Evolutionary conservation across 305 asterid species (phyloP).

Genomic region (Solanum hybrid): DNA sequence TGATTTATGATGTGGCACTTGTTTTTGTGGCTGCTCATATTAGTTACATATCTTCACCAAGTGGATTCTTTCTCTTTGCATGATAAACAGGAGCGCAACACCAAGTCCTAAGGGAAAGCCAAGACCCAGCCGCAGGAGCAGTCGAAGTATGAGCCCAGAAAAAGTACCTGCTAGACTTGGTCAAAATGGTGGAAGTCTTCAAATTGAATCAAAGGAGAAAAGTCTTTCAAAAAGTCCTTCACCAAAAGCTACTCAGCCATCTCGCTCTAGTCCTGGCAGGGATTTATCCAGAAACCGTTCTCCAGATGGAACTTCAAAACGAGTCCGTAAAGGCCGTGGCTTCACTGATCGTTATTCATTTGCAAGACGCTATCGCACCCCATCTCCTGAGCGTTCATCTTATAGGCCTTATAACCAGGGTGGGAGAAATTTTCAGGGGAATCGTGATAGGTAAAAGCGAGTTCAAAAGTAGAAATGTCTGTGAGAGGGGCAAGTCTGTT

Average conservation of each 20-base stretch:
- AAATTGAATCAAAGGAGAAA: constrained; percentile 22
- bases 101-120: constrained; percentile 33
- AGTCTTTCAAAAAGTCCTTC: constrained; percentile 33
- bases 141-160: constrained; percentile 36
- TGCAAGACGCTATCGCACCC: constrained; percentile 92
- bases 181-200: constrained; percentile 19
- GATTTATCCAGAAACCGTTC: constrained; percentile 47
- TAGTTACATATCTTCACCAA: background rate
- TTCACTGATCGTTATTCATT: constrained; percentile 71
- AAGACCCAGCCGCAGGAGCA: constrained; percentile 21
- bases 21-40: background rate
- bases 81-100: constrained; percentile 36
- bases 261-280: constrained; percentile 37
- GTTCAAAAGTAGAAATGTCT: background rate
- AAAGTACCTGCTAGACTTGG: constrained; percentile 18
- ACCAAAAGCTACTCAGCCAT: constrained; percentile 25
- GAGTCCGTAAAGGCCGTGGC: constrained; percentile 91
- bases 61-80: background rate
- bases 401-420: constrained; percentile 57
- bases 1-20: background rate
- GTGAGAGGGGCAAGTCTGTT: background rate
- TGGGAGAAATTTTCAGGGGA: constrained; percentile 62
- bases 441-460: constrained; percentile 50
- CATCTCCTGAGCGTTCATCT: constrained; percentile 71
- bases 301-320: constrained; percentile 70